Base-by-base conservation (phyloP, 2,329 filamentous ascomycete species). In the Myriosclerotinia duriaeana region DNA sequence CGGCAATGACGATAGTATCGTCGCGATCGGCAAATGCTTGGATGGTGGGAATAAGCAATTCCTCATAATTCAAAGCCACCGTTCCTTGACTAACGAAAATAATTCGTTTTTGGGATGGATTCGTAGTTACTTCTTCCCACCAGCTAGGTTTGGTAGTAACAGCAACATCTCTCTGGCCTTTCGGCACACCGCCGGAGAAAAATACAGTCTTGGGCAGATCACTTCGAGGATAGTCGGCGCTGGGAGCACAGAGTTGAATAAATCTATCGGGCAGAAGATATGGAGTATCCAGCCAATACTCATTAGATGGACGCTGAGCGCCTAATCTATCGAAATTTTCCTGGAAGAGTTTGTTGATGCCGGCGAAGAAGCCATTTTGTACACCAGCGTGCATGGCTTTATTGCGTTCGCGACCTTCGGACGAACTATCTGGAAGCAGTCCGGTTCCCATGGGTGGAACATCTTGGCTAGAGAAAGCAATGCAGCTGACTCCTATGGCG, bases 71-170 rank as follows among this genome's bases (percentile, higher is more conserved):
- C 34, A 72, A 66, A 7, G 69, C 71, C 0, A 78, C 64, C 11
- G 77, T 78, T 2, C 78, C 78, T 64, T 78, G 77, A 22, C 72
- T 77, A 3, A 79, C 77, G 22, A 76, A 70, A 6, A 79, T 66
- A 12, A 79, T 72, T 2, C 50, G 48, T 40, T 76, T 77, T 59
- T 76, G 74, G 53, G 77, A 78, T 53, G 76, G 72, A 53, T 78
- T 78, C 14, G 69, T 60, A 4, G 76, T 70, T 14, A 84, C 74
- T 9, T 79, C 78, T 1, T 74, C 58, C 80, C 81, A 85, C 80
- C 81, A 84, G 8, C 70, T 42, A 1, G 83, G 83, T 22, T 34
- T 26, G 5, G 42, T 22, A 1, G 38, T 30, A 2, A 9, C 22
- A 14, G 22, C 30, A 2, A 11, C 30, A 22, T 17, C 30, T 36